Base-by-base conservation (phyloP, 495 filamentous ascomycete species). In the Penicillium maclennaniae region DNA sequence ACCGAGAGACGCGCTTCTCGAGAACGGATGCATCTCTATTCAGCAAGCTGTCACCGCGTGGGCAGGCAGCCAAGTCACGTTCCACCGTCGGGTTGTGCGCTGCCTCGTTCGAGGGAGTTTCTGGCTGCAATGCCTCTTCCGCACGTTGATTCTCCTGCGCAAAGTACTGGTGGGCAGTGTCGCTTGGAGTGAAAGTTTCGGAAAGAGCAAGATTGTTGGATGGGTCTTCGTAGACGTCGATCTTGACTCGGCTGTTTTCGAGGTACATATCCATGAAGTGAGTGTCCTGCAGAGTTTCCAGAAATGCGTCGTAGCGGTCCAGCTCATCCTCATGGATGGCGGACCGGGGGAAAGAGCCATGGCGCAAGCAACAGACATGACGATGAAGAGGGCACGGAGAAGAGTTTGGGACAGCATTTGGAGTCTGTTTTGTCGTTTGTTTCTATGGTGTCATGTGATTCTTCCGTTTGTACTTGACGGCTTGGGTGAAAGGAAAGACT, bases 221-320 rank as follows among this genome's bases (percentile, higher is more conserved):
- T 7, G 53, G 53, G 37, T 51, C 10, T n/a, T 45, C 47, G 28
- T 46, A 51, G 16, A 56, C 28, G 17, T 56, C 53, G 39, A 56
- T 45, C 44, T 56, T 56, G 15, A 56, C 53, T 37, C 27, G 53
- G 31, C 36, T 36, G 47, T 56, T 27, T 9, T 51, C 40, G 41
- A 56, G 53, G 27, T 51, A 56, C 47, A 56, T 49, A 26, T 51
- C 28, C 47, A 56, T 12, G 20, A 45, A 56, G 14, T 56, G 53
- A 12, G 47, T 21, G 26, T 49, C 53, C 5, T 31, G 19, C 10
- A 56, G 1, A 15, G 4, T 28, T 14, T 40, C 45, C 3, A 51
- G 23, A 40, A 56, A 49, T 6, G 41, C 47, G 26, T 56, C 46
- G 47, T 56, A 56, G 53, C 47, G 39, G 43, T 56, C 53, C 20